These are phyloP conservation scores for Diaporthe sp. DNA, from an alignment of 2,329 filamentous ascomycete species.

Conservation along the genomic window DNA sequence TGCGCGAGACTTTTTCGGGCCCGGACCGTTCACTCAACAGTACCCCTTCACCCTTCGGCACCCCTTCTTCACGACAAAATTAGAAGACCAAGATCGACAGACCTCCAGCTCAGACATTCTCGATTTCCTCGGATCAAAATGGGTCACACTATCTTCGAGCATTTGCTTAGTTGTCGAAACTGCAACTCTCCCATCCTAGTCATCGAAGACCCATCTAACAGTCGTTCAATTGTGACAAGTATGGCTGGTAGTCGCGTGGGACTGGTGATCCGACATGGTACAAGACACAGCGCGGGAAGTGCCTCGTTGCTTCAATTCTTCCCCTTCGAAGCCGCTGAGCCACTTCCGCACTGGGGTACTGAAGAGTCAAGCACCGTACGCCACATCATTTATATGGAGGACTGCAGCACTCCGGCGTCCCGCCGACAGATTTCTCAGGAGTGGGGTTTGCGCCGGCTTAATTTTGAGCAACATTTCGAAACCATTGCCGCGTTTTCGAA, in stretches of 20 bases:
- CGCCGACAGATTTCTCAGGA: neutral
- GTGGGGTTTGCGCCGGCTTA: neutral
- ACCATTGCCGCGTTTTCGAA: neutral
- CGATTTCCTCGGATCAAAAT: neutral
- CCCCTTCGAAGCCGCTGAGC: neutral
- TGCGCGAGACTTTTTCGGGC: fast-evolving
- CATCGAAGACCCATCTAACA: neutral
- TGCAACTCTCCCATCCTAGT: slow-evolving; percentile 10
- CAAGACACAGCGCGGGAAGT: neutral
- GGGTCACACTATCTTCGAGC: neutral
- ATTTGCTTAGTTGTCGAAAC: neutral
- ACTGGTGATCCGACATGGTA: neutral
- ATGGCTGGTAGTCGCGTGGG: neutral
- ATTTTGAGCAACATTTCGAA: slow-evolving; percentile 13
- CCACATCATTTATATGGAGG: slow-evolving; percentile 9
- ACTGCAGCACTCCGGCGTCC: neutral
- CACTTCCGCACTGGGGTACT: neutral
- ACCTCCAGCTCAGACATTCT: neutral
- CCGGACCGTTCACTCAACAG: neutral
- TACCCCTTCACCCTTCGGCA: neutral
- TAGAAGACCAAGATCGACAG: neutral
- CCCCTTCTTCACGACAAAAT: neutral
- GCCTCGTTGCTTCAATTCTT: neutral
- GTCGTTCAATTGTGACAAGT: neutral
- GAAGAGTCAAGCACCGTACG: neutral